These are phyloP conservation scores for Rhinocladiella similis DNA, from an alignment of 2,329 filamentous ascomycete genomes.

Conservation along the genomic window DNA sequence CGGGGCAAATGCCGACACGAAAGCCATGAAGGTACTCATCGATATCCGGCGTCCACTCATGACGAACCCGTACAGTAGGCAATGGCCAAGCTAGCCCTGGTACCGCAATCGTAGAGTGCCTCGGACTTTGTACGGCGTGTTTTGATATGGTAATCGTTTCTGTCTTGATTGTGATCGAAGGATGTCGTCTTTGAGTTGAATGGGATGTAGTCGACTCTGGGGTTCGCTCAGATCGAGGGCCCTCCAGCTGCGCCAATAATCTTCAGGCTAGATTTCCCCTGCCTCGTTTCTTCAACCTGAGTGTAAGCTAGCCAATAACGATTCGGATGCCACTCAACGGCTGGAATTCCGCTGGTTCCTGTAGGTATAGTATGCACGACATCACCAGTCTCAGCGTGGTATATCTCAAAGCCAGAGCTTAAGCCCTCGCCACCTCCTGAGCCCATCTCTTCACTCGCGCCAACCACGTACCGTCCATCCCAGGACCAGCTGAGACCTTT, in stretches of 20 bases:
- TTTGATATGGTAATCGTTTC: no score
- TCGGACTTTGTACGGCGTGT: no score
- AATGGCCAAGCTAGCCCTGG: no score
- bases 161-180: no score
- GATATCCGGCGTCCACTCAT: no score
- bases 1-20: no score
- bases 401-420: conserved; percentile 47
- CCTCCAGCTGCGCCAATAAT: conserved; percentile 49
- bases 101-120: no score
- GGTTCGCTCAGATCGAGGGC: conserved; percentile 17
- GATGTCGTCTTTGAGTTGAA: no score
- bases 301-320: conserved; percentile 53
- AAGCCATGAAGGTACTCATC: no score
- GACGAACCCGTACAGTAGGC: no score
- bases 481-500: conserved; percentile 52
- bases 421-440: conserved; percentile 36
- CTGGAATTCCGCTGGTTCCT: conserved; percentile 43
- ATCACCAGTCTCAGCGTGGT: conserved; percentile 52
- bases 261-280: conserved; percentile 44
- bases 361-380: conserved; percentile 48
- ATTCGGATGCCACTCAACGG: conserved; percentile 52
- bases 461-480: conserved; percentile 50
- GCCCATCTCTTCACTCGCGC: conserved; percentile 48
- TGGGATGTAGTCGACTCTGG: no score
- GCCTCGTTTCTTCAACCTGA: conserved; percentile 41